These are phyloP conservation scores for Massariosphaeria phaeospora DNA, from an alignment of 495 filamentous ascomycete genomes.

Conservation along the genomic window DNA sequence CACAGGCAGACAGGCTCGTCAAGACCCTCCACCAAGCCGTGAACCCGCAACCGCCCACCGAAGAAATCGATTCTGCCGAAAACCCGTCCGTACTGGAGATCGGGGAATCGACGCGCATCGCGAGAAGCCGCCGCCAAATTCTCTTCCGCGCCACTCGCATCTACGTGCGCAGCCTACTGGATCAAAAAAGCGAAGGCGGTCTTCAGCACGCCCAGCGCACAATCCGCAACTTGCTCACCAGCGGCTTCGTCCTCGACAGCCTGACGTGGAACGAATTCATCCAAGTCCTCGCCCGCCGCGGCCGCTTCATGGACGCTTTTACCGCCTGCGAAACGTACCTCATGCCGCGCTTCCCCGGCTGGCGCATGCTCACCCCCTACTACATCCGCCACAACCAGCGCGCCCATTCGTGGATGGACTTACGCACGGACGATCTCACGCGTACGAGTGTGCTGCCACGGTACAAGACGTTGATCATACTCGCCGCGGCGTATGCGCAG, in stretches of 20 bases:
- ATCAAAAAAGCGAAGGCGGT: conserved; percentile 48
- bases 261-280: conserved; percentile 60
- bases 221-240: conserved; percentile 48
- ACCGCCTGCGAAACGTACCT: conserved; percentile 63
- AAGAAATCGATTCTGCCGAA: conserved; percentile 8
- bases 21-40: conserved; percentile 26
- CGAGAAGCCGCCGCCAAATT: conserved; percentile 49
- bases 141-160: conserved; percentile 53
- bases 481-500: conserved; percentile 48
- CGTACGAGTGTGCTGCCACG: conserved; percentile 30
- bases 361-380: conserved; percentile 42
- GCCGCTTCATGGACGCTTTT: conserved; percentile 52
- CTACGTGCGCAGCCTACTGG: conserved; percentile 56
- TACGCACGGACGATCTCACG: conserved; percentile 32
- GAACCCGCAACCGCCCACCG: background rate
- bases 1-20: conserved; percentile 48
- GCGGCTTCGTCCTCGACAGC: conserved; percentile 64
- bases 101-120: background rate
- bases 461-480: conserved; percentile 52
- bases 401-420: conserved; percentile 36
- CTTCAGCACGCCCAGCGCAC: conserved; percentile 35
- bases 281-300: conserved; percentile 43
- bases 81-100: background rate
- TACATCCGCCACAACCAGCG: conserved; percentile 8
- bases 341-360: conserved; percentile 70